These are phyloP conservation scores for Amanita muscaria DNA, from an alignment of 768 basidiomycete genomes.

Conservation along the genomic window DNA sequence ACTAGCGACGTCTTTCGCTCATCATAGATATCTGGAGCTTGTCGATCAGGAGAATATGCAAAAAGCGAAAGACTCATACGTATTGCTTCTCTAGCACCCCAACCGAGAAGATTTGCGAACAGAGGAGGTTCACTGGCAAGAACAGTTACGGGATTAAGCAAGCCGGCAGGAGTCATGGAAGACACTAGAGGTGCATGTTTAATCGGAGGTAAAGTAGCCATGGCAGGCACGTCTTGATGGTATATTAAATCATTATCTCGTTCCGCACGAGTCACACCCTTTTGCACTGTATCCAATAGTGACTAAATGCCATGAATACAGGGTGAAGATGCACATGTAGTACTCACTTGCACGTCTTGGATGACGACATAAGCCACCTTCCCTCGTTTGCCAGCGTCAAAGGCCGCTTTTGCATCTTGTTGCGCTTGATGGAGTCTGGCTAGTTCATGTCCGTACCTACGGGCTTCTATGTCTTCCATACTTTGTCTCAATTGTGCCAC, in stretches of 20 bases:
- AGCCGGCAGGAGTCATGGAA: conserved; percentile 41
- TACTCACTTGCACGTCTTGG: conserved; percentile 69
- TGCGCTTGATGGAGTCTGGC: conserved; percentile 68
- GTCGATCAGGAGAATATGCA: not conserved
- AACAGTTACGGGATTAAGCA: conserved; percentile 49
- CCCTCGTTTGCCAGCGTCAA: conserved; percentile 55
- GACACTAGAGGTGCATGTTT: conserved; percentile 59
- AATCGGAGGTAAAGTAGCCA: conserved; percentile 58
- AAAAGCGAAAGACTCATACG: conserved; percentile 40
- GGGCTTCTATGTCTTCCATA: conserved; percentile 77
- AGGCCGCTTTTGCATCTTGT: conserved; percentile 56
- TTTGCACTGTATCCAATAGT: conserved; percentile 61
- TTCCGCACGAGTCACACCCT: conserved; percentile 59
- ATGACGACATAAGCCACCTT: conserved; percentile 55
- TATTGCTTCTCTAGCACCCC: conserved; percentile 85
- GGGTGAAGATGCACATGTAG: not conserved
- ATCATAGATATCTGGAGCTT: conserved; percentile 66
- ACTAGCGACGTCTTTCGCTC: conserved; percentile 69
- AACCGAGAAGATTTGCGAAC: conserved; percentile 70
- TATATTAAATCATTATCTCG: conserved; percentile 96
- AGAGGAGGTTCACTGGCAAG: conserved; percentile 48
- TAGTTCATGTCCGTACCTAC: conserved; percentile 84
- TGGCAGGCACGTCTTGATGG: conserved; percentile 75
- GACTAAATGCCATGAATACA: conserved; percentile 42
- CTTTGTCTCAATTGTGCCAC: conserved; percentile 86